Conservation (phyloP, 768 basidiomycete species). For the Tephrocybe sp. region DNA sequence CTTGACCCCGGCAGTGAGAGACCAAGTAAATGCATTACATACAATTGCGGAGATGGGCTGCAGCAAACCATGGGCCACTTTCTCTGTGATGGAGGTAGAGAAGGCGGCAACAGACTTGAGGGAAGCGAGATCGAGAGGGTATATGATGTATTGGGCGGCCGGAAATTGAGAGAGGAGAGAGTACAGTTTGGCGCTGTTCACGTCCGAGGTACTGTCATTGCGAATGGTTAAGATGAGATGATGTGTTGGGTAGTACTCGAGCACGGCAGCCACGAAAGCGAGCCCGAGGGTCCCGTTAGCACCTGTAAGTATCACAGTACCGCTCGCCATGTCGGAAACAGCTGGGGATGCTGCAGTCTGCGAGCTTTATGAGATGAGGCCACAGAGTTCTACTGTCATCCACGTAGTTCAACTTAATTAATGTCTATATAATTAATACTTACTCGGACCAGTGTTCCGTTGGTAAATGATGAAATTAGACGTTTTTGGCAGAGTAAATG, state of each 20-base stretch:
- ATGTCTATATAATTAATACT: no score
- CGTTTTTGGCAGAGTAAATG: no score
- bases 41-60: background rate
- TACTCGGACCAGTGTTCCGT: no score
- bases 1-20: conserved; percentile 3
- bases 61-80: conserved; percentile 1
- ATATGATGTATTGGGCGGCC: background rate
- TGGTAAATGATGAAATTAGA: no score
- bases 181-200: conserved; percentile 3
- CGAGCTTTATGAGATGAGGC: no score
- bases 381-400: background rate
- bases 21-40: conserved; percentile 12
- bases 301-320: conserved; percentile 8
- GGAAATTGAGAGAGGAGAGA: background rate
- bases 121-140: conserved; percentile 5
- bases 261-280: background rate
- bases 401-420: no score
- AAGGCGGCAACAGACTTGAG: background rate
- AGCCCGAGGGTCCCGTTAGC: conserved; percentile 11
- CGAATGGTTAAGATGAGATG: conserved; percentile 2
- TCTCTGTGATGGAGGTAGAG: background rate
- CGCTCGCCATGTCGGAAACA: background rate
- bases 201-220: background rate
- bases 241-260: conserved; percentile 2
- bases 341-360: no score